Evolutionary conservation across 495 filamentous ascomycete genomes (phyloP).

Genomic region (Penicillium pancosmium): DNA sequence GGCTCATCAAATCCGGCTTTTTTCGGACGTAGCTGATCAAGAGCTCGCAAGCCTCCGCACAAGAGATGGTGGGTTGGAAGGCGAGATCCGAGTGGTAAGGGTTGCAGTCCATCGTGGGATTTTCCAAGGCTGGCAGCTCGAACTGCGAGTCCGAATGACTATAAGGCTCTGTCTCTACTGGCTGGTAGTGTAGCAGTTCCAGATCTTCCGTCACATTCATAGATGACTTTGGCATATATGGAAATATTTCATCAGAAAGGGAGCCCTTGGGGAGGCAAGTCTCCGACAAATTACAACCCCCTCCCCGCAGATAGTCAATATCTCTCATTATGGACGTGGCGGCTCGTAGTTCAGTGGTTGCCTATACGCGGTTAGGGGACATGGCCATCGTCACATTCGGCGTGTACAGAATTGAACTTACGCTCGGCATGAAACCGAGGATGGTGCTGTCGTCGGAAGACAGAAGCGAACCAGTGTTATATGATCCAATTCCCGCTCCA

Average conservation of each 20-base stretch:
- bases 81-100: neutral
- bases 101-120: conserved; percentile 3
- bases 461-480: neutral
- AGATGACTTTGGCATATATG: conserved; percentile 1
- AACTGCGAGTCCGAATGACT: neutral
- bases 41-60: conserved; percentile 10
- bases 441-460: neutral
- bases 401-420: neutral
- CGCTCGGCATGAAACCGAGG: neutral
- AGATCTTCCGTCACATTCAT: neutral
- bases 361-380: neutral
- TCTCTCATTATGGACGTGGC: neutral
- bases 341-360: neutral
- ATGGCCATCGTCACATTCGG: neutral
- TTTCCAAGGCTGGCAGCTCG: neutral
- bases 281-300: neutral
- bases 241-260: conserved; percentile 1
- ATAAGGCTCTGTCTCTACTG: neutral
- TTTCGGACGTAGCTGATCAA: conserved; percentile 9
- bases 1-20: conserved; percentile 7
- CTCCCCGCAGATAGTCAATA: neutral
- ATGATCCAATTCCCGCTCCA: neutral
- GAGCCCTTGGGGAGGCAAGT: neutral
- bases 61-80: conserved; percentile 5
- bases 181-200: neutral